These are phyloP conservation scores for Penicillium robsamsonii DNA, from an alignment of 495 filamentous ascomycete species.

Conservation along the genomic window DNA sequence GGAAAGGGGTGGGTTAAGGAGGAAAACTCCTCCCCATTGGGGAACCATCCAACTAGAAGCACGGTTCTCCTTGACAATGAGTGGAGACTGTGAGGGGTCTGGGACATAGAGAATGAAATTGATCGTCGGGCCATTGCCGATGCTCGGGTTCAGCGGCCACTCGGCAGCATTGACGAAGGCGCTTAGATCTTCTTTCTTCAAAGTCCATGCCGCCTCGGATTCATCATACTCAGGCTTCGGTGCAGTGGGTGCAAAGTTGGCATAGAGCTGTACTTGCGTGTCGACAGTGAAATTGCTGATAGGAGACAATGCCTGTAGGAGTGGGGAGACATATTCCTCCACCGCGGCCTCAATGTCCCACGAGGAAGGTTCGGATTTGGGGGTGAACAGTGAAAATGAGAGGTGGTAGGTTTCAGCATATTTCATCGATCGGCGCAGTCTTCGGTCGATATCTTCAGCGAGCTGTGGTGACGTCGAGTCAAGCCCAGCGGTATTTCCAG, in stretches of 20 bases:
- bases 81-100: constrained; percentile 54
- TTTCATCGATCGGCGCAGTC: constrained; percentile 78
- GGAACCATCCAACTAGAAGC: constrained; percentile 91
- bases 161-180: constrained; percentile 97
- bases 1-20: constrained; percentile 62
- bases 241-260: constrained; percentile 72
- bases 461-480: constrained; percentile 45
- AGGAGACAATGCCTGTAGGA: constrained; percentile 70
- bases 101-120: constrained; percentile 93
- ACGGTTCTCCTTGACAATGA: constrained; percentile 65
- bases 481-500: constrained; percentile 36
- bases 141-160: constrained; percentile 93
- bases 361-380: constrained; percentile 68
- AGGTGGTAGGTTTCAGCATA: constrained; percentile 94
- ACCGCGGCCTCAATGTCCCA: constrained; percentile 91
- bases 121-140: constrained; percentile 86
- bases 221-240: constrained; percentile 55
- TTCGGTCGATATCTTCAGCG: constrained; percentile 53
- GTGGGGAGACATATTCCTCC: constrained; percentile 74
- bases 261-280: constrained; percentile 93
- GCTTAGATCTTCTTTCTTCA: constrained; percentile 84
- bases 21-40: constrained; percentile 92
- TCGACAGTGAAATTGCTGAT: constrained; percentile 97
- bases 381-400: constrained; percentile 92
- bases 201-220: constrained; percentile 54